Evolutionary conservation across 108 stramenopile genomes (phyloP).

Genomic region (Skeletonema costatum): DNA sequence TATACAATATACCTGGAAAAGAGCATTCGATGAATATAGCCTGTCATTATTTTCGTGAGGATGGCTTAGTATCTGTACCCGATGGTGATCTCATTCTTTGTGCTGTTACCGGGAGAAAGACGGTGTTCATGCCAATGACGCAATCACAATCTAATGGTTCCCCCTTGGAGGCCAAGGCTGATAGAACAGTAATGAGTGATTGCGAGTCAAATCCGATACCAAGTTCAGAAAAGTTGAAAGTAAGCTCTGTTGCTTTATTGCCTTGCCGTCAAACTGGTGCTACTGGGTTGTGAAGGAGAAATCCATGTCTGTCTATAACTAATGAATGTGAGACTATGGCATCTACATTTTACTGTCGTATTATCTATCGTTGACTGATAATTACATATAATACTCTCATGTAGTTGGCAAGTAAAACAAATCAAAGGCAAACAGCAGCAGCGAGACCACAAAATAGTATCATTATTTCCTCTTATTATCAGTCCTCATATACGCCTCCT

Average conservation of each 20-base stretch:
- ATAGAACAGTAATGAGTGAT: conserved; percentile 31
- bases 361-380: not conserved
- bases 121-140: conserved; percentile 24
- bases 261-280: conserved; percentile 27
- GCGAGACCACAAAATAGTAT: too few relatives aligned
- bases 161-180: conserved; percentile 11
- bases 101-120: conserved; percentile 21
- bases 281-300: conserved; percentile 26
- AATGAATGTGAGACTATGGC: not conserved
- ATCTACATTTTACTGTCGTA: too few relatives aligned
- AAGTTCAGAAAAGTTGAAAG: conserved; percentile 25
- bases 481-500: too few relatives aligned
- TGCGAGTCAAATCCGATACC: conserved; percentile 26
- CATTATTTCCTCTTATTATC: too few relatives aligned
- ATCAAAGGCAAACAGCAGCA: too few relatives aligned
- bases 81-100: conserved; percentile 23
- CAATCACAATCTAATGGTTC: not conserved
- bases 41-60: conserved; percentile 12
- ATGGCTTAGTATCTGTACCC: conserved; percentile 37
- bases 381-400: not conserved
- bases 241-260: conserved; percentile 25
- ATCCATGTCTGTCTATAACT: conserved; percentile 25
- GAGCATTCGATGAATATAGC: conserved; percentile 25
- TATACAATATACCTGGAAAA: conserved; percentile 38
- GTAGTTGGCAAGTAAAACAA: too few relatives aligned